Evolutionary conservation across 768 basidiomycete genomes (phyloP), one percentile per base, ranked within the genome.

Genomic region (Amanita muscaria): DNA sequence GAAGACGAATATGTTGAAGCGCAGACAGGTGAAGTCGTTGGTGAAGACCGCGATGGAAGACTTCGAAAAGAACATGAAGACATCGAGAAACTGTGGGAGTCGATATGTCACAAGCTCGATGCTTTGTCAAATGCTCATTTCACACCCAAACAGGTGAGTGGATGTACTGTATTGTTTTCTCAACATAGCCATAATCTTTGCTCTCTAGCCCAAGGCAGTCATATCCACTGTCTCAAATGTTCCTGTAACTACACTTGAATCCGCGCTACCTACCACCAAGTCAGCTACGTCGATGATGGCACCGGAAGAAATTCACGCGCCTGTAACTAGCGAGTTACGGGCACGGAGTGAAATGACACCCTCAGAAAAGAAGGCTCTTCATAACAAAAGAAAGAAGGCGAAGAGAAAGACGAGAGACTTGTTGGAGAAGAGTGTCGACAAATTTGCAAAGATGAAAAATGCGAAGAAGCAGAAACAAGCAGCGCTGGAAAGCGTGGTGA

Each of bases 61-160:
- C 68, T 97, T 29, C 68, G 74, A 57, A 85, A 87, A 57, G 89
- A 96, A 60, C 94, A 97, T 59, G 79, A 82, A 11, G 92, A 88
- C 60, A 80, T 98, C 42, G 81, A 86, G 45, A 67, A 69, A 40
- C 53, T 82, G 8, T 98, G 94, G 89, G 87, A 89, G 44, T 75
- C 73, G 36, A 83, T 99, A 27, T 88, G 82, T 46, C 68, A 74
- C 35, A 96, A 94, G 58, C 69, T 98, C 27, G 96, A 98, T 63
- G 90, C 94, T 15, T 67, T 98, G 27, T 88, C 87, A 60, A 98
- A 97, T 58, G 82, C 92, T 2, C 89, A 97, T 61, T 98, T 91
- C 60, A 84, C 88, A 12, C 96, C 94, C 1, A 97, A 97, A 62
- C 80, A 81, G 59, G 94, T 94, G 49, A 43, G 80, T 70, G 11